phyloP scores from a whole-genome alignment of 345 rosid genomes.

The Passiflora organensis region DNA sequence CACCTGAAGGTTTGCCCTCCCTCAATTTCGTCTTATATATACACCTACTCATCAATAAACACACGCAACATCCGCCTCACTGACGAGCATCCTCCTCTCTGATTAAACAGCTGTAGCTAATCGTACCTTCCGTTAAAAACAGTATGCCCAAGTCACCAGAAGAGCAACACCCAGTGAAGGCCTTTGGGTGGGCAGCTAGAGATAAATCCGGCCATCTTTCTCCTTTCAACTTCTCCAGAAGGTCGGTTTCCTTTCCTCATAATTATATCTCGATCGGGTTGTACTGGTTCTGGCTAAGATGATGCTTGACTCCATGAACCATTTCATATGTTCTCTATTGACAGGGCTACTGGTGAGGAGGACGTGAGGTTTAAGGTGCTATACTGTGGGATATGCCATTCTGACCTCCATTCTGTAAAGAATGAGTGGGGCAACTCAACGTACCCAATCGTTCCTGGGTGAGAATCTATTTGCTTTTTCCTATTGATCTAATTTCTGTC shows the following conservation, averaged over 20 bases:
- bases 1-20: no score
- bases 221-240: constrained; percentile 7
- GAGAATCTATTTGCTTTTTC: background rate
- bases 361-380: constrained; percentile 5
- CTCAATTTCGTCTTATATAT: no score
- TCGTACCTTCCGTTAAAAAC: background rate
- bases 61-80: no score
- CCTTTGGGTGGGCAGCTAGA: constrained; percentile 5
- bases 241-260: background rate
- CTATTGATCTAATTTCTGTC: no score
- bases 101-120: no score
- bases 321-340: no score
- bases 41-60: no score
- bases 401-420: background rate
- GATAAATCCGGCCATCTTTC: constrained; percentile 1
- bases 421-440: constrained; percentile 5
- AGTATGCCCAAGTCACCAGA: background rate
- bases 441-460: constrained; percentile 13
- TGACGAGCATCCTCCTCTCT: no score
- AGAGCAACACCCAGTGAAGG: constrained; percentile 3
- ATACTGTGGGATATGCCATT: constrained; percentile 7
- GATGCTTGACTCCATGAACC: no score
- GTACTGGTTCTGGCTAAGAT: no score
- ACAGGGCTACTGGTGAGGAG: background rate
- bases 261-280: no score